phyloP scores from a whole-genome alignment of 129 eudicot genomes.

The Deinandra increscens region DNA sequence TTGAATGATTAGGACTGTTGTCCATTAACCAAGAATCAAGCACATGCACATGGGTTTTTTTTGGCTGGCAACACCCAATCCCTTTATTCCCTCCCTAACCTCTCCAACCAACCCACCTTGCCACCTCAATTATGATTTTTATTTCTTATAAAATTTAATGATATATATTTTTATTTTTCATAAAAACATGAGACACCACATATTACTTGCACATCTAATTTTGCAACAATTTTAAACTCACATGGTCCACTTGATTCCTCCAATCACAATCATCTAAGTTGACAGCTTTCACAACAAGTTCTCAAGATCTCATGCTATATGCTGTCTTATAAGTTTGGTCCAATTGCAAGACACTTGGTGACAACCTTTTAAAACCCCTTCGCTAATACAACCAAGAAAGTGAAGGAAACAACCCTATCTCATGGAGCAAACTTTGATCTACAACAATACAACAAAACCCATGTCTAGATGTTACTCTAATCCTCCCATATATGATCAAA shows the following conservation, averaged over 20 bases:
- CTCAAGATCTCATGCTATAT: constrained; percentile 17
- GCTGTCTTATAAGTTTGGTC: constrained; percentile 37
- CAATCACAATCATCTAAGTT: constrained; percentile 29
- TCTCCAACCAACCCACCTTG: constrained; percentile 31
- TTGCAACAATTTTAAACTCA: constrained; percentile 31
- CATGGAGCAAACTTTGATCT: constrained; percentile 63
- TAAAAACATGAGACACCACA: neutral
- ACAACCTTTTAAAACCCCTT: constrained; percentile 21
- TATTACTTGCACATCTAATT: constrained; percentile 12
- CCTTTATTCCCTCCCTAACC: constrained; percentile 26
- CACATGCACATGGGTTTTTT: constrained; percentile 55
- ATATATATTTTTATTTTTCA: neutral
- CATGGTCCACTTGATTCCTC: constrained; percentile 47
- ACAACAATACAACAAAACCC: constrained; percentile 33
- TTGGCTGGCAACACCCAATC: constrained; percentile 39
- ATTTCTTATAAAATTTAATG: neutral
- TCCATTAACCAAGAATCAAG: constrained; percentile 42
- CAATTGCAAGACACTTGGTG: constrained; percentile 19
- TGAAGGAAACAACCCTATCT: constrained; percentile 39
- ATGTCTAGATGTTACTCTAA: constrained; percentile 63
- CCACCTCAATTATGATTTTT: neutral
- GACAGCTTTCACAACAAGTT: constrained; percentile 35
- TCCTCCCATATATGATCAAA: constrained; percentile 39
- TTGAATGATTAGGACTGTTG: constrained; percentile 28
- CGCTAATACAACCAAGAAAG: constrained; percentile 20